Evolutionary conservation across 2,329 filamentous ascomycete genomes (phyloP).

Genomic region (Sporothrix phasma): DNA sequence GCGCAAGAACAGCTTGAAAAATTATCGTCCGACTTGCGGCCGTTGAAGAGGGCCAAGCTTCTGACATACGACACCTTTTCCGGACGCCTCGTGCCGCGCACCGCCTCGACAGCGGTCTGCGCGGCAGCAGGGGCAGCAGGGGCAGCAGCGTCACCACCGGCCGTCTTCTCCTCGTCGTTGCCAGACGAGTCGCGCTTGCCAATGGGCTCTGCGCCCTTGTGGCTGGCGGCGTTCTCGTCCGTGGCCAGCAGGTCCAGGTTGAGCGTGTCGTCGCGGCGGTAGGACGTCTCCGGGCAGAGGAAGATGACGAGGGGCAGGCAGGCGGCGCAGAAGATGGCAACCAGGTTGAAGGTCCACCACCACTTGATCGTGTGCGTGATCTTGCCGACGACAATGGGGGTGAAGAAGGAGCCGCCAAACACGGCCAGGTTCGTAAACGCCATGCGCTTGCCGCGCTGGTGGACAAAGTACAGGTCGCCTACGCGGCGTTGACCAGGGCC

Average conservation of each 20-base stretch:
- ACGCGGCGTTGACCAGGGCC: constrained; percentile 81
- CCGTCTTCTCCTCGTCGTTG: constrained; percentile 14
- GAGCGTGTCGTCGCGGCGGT: constrained; percentile 52
- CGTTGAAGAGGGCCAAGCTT: constrained; percentile 63
- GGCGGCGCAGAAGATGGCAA: constrained; percentile 69
- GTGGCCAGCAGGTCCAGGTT: constrained; percentile 56
- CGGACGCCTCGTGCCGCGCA: constrained; percentile 15
- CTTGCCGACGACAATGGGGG: constrained; percentile 82
- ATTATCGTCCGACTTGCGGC: constrained; percentile 66
- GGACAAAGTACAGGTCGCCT: constrained; percentile 84
- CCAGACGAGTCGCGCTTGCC: constrained; percentile 10
- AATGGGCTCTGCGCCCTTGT: not conserved
- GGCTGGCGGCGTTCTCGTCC: constrained; percentile 17
- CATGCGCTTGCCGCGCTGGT: constrained; percentile 78
- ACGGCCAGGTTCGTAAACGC: constrained; percentile 57
- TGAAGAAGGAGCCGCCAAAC: constrained; percentile 51
- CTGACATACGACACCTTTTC: constrained; percentile 49
- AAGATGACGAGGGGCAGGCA: constrained; percentile 64
- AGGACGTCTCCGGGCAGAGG: constrained; percentile 79
- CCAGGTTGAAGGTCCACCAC: constrained; percentile 80
- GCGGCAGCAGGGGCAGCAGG: not conserved
- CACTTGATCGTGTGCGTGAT: constrained; percentile 70
- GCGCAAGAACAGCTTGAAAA: constrained; percentile 58
- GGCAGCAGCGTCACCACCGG: constrained; percentile 9
- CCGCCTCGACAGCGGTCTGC: not conserved